These are phyloP conservation scores for Colletotrichum abscissum DNA, from an alignment of 2,329 filamentous ascomycete genomes.

Conservation along the genomic window DNA sequence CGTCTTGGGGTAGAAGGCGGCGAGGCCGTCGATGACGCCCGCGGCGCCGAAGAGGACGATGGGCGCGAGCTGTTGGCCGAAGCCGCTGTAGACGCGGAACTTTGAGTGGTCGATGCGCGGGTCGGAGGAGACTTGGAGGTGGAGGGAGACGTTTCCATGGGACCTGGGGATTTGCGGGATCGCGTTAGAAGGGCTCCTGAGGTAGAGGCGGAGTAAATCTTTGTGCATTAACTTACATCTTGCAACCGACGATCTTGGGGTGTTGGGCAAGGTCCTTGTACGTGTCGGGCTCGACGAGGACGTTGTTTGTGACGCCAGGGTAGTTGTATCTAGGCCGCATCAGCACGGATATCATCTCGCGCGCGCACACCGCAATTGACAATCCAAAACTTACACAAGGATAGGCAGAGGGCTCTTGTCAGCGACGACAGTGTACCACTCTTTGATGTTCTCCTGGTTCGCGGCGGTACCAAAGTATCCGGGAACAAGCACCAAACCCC, in stretches of 20 bases:
- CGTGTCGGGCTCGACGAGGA: constrained; percentile 68
- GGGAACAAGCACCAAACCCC: constrained; percentile 71
- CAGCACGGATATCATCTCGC: neutral
- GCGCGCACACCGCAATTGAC: neutral
- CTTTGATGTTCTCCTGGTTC: constrained; percentile 67
- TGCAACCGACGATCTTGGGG: constrained; percentile 75
- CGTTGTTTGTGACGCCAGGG: constrained; percentile 73
- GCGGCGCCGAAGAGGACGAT: constrained; percentile 72
- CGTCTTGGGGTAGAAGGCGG: constrained; percentile 72
- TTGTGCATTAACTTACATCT: constrained; percentile 54
- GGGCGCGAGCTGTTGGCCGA: constrained; percentile 74
- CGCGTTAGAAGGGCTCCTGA: neutral
- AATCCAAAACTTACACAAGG: constrained; percentile 60
- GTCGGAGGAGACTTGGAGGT: constrained; percentile 71
- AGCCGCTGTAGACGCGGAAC: constrained; percentile 73
- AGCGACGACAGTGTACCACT: constrained; percentile 72
- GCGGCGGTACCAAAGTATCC: constrained; percentile 72
- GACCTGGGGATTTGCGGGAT: constrained; percentile 47
- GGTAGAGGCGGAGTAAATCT: neutral
- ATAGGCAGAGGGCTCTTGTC: constrained; percentile 70
- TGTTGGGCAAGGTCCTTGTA: constrained; percentile 68
- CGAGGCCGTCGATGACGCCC: constrained; percentile 74
- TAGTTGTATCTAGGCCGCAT: constrained; percentile 59
- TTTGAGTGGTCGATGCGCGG: constrained; percentile 69
- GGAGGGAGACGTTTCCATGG: constrained; percentile 73